phyloP scores from a whole-genome alignment of 2,329 filamentous ascomycete genomes.

The Cryoendolithus antarcticus region DNA sequence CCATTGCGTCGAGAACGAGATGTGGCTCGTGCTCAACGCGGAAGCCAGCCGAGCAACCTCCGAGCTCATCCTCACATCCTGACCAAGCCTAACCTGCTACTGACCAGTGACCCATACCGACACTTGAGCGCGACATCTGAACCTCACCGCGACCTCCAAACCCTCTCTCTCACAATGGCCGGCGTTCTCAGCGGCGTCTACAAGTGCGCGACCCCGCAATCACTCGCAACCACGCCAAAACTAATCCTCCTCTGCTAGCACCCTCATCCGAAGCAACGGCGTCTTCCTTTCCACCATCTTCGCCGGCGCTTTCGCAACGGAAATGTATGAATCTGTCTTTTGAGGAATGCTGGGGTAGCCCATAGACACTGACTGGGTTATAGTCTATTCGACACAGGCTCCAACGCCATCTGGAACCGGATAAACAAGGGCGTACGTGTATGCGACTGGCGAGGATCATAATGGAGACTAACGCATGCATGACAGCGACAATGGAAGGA shows the following conservation, averaged over 20 bases:
- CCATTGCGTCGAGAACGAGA: no score
- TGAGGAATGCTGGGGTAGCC: not conserved
- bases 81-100: no score
- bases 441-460: not conserved
- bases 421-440: slow-evolving; percentile 80
- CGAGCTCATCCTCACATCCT: no score
- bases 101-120: no score
- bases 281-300: slow-evolving; percentile 84
- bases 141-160: not conserved
- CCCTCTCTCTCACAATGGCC: slow-evolving; percentile 40
- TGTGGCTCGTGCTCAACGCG: no score
- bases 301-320: slow-evolving; percentile 73
- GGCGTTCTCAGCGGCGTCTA: slow-evolving; percentile 45
- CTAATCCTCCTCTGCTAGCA: slow-evolving; percentile 40
- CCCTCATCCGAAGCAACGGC: slow-evolving; percentile 74
- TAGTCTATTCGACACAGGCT: slow-evolving; percentile 70
- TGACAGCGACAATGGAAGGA: slow-evolving; percentile 97
- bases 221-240: slow-evolving; percentile 3
- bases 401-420: slow-evolving; percentile 81
- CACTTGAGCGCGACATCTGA: no score
- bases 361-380: slow-evolving; percentile 10
- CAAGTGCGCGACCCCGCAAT: slow-evolving; percentile 29
- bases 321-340: slow-evolving; percentile 55
- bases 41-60: no score
- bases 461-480: slow-evolving; percentile 13